Evolutionary conservation across 805 yeast species (phyloP), one percentile per base, ranked within the genome.

Genomic region (Metschnikowia continentalis): DNA sequence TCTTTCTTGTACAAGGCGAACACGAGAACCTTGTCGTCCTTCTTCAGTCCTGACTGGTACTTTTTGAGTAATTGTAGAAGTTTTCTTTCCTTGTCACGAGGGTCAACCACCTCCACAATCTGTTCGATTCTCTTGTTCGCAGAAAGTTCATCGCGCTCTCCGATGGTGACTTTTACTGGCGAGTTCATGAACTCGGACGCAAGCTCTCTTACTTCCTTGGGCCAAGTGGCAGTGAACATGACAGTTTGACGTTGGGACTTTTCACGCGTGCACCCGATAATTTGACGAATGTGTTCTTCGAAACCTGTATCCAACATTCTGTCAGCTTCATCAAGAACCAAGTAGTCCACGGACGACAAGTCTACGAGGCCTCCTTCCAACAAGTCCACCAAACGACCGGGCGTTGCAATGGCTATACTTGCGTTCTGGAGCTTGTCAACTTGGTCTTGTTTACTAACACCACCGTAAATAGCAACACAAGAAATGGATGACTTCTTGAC

Each of bases 181-280:
- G 68, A 58, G 20, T 78, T 81, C 96, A 94, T 88, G 70, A 86
- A 94, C 6, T 86, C 80, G 17, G 83, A 65, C 7, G 99, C 99
- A 55, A 94, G 78, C 56, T 90, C 95, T 65, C 98, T 84, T 35
- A 94, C 98, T 72, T 92, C 96, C 61, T 88, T 88, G n/a, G 99
- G 99, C 99, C 99, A 94, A 1, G 99, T 94, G n/a, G 99, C 99
- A 8, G 99, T 92, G 72, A 94, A 94, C 98, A 94, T 94, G 56
- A 94, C 77, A 0, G 99, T 94, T 71, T 92, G 98, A 73, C 98
- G 78, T 30, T 77, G 61, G 10, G 49, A 37, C 23, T 69, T 66
- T 22, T 57, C 46, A 22, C 79, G 74, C 14, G 89, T 78, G 51
- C 76, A 73, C 42, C 85, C 80, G 65, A 94, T 82, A 57, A 94